A percentile compares a stretch with the other conserved stretches of the same genome.
Evolutionary conservation across 495 filamentous ascomycete genomes (phyloP).

Genomic region (Hypoxylon rickii): DNA sequence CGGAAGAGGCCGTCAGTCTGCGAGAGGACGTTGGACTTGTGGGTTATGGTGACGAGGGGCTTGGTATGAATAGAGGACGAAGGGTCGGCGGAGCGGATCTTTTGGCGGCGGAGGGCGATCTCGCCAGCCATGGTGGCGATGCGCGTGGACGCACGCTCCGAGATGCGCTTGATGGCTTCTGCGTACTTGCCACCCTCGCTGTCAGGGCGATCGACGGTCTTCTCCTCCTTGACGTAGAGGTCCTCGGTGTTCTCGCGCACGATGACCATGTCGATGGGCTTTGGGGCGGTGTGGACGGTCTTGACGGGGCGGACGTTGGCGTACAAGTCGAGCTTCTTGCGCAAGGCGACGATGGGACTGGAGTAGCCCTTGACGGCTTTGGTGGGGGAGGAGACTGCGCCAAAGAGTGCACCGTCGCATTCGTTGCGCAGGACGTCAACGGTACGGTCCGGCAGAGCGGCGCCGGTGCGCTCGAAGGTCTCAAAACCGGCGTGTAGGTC

Average conservation of each 20-base stretch:
- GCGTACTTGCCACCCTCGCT: constrained; percentile 74
- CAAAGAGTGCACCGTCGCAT: constrained; percentile 96
- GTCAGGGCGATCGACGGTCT: constrained; percentile 70
- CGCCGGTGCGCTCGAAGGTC: constrained; percentile 86
- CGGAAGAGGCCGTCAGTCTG: constrained; percentile 98
- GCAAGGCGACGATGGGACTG: constrained; percentile 93
- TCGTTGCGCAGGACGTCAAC: constrained; percentile 82
- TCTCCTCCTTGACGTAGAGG: constrained; percentile 97
- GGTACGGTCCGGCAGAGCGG: constrained; percentile 86
- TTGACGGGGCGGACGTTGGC: constrained; percentile 98
- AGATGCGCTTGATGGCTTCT: constrained; percentile 97
- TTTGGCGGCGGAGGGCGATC: constrained; percentile 85
- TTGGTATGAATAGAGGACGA: constrained; percentile 60
- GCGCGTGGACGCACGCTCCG: constrained; percentile 75
- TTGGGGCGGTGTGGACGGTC: constrained; percentile 63
- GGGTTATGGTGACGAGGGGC: constrained; percentile 92
- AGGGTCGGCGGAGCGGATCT: constrained; percentile 63
- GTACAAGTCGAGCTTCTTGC: constrained; percentile 93
- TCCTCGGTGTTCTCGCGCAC: constrained; percentile 99
- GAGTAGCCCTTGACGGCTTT: constrained; percentile 92
- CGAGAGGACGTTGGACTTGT: constrained; percentile 96
- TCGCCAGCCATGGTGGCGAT: constrained; percentile 94
- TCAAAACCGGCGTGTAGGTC: constrained; percentile 91
- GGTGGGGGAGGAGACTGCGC: constrained; percentile 91
- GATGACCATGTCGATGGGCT: constrained; percentile 92